Percentiles rank a stretch among this genome's conserved stretches.
phyloP scores from a whole-genome alignment of 1,284 basidiomycete species.

The Chalciporus sp. region DNA sequence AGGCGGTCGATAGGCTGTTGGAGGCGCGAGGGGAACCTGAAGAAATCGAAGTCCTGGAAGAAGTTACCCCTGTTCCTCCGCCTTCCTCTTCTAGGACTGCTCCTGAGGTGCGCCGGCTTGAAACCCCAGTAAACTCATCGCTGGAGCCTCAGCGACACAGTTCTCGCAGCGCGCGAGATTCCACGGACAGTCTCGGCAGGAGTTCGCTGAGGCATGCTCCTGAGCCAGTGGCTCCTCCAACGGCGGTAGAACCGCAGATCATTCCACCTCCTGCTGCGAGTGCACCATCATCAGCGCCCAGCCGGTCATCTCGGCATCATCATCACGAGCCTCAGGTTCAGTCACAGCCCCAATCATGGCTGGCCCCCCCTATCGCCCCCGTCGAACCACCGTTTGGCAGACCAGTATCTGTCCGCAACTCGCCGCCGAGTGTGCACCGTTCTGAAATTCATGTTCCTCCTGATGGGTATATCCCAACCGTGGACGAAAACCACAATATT shows the following conservation, averaged over 20 bases:
- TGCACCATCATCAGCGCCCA: constrained; percentile 13
- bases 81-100: constrained; percentile 15
- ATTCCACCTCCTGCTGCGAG: constrained; percentile 6
- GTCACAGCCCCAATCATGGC: constrained; percentile 28
- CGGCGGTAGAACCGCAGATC: constrained; percentile 12
- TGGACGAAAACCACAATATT: constrained; percentile 26
- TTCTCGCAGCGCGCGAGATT: constrained; percentile 24
- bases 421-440: constrained; percentile 12
- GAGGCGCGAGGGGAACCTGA: constrained; percentile 28
- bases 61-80: constrained; percentile 21
- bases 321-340: constrained; percentile 21
- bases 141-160: constrained; percentile 18
- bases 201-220: constrained; percentile 13
- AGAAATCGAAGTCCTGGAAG: constrained; percentile 20
- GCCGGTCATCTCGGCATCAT: constrained; percentile 21
- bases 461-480: constrained; percentile 30
- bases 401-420: constrained; percentile 25
- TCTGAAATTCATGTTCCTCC: constrained; percentile 24
- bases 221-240: constrained; percentile 12
- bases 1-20: constrained; percentile 28
- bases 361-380: constrained; percentile 11
- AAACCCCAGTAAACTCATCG: constrained; percentile 22
- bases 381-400: constrained; percentile 12
- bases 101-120: constrained; percentile 31
- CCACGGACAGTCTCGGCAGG: constrained; percentile 16